These are phyloP conservation scores for Nitzschia sp. DNA, from an alignment of 108 stramenopile species.

Conservation along the genomic window DNA sequence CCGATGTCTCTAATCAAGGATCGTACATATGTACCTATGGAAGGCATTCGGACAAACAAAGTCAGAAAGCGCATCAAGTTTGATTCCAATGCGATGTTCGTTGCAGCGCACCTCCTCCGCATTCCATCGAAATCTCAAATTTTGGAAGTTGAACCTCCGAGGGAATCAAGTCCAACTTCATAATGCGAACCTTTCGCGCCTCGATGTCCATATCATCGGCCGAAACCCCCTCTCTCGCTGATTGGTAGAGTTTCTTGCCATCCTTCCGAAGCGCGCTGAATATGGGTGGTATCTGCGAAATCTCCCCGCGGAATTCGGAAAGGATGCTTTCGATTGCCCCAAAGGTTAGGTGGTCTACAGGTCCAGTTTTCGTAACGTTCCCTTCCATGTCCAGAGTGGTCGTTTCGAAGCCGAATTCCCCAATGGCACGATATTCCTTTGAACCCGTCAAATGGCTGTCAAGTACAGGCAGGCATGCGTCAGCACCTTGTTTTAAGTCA, in stretches of 20 bases:
- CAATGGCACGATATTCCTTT: slow-evolving; percentile 79
- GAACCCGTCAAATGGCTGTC: slow-evolving; percentile 69
- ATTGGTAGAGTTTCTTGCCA: slow-evolving; percentile 83
- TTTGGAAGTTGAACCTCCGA: slow-evolving; percentile 42
- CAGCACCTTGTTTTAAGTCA: neutral
- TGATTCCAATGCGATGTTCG: no score
- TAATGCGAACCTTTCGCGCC: slow-evolving; percentile 49
- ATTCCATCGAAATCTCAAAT: slow-evolving; percentile 79
- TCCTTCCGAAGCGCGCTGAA: slow-evolving; percentile 64
- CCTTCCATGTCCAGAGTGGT: slow-evolving; percentile 89
- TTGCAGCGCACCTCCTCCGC: no score
- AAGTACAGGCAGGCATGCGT: neutral
- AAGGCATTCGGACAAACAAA: no score
- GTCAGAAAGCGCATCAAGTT: no score
- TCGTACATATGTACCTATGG: slow-evolving; percentile 86
- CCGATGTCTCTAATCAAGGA: slow-evolving; percentile 88
- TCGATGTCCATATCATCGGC: slow-evolving; percentile 63
- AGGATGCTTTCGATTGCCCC: slow-evolving; percentile 44
- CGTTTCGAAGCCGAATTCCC: slow-evolving; percentile 79
- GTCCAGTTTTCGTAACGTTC: slow-evolving; percentile 46
- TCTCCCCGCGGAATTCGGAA: slow-evolving; percentile 72
- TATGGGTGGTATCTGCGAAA: slow-evolving; percentile 89
- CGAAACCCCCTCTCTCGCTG: slow-evolving; percentile 62
- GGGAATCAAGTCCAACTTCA: slow-evolving; percentile 40
- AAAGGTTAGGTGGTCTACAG: slow-evolving; percentile 61